A percentile compares a stretch with the other conserved stretches of the same genome.
These are phyloP conservation scores for Trametes elegans DNA, from an alignment of 768 basidiomycete species.

Conservation along the genomic window DNA sequence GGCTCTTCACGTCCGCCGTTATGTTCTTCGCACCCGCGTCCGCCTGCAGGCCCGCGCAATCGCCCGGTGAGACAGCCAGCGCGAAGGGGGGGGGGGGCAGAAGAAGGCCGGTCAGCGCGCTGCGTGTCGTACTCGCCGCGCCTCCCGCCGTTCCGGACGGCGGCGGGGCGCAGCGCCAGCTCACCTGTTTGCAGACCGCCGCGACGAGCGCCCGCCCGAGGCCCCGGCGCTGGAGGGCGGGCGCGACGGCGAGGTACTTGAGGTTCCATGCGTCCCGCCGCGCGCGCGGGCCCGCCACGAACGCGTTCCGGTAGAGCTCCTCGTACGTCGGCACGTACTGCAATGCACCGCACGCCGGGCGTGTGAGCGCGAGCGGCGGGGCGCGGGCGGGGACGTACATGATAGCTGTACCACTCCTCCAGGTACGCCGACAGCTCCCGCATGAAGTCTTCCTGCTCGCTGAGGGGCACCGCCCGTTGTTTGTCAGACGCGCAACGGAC, in stretches of 20 bases:
- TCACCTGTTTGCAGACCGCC: slow-evolving; percentile 14
- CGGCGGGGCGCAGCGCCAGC: no score
- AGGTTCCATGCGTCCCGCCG: slow-evolving; percentile 19
- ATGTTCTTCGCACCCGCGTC: slow-evolving; percentile 1
- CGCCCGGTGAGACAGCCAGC: no score
- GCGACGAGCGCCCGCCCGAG: slow-evolving; percentile 18
- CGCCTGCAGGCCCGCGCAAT: slow-evolving; percentile 14
- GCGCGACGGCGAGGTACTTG: slow-evolving; percentile 19
- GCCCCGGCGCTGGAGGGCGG: slow-evolving; percentile 14
- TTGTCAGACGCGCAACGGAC: not conserved
- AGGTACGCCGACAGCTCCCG: slow-evolving; percentile 12
- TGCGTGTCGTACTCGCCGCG: no score
- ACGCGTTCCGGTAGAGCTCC: slow-evolving; percentile 17
- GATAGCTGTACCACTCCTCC: slow-evolving; percentile 17
- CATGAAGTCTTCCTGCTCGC: slow-evolving; percentile 12
- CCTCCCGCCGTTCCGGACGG: no score
- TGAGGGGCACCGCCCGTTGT: not conserved
- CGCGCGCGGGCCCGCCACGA: slow-evolving; percentile 7
- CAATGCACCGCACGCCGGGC: not conserved
- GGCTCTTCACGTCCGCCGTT: slow-evolving; percentile 18
- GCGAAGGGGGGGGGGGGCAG: not conserved
- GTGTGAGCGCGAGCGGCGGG: no score
- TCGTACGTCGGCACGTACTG: slow-evolving; percentile 21
- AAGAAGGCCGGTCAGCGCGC: not conserved
- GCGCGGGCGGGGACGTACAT: slow-evolving; percentile 2